A percentile compares a stretch with the other conserved stretches of the same genome.
These are phyloP conservation scores for Endogone sp. DNA, from an alignment of 192 early-diverging fungal species.

Conservation along the genomic window DNA sequence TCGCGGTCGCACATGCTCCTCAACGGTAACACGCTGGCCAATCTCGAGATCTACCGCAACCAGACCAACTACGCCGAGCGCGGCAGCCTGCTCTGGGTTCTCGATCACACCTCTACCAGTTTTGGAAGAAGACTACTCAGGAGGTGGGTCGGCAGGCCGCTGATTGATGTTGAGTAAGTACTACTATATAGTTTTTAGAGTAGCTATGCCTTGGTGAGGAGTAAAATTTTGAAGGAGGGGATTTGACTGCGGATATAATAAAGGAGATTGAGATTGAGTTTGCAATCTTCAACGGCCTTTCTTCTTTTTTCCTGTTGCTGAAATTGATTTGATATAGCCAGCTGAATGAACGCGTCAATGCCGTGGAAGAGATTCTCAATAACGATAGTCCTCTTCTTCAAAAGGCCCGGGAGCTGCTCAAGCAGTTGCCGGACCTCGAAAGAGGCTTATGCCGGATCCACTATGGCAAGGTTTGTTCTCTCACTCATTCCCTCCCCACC, in stretches of 20 bases:
- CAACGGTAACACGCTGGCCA: conserved; percentile 59
- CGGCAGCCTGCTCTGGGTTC: conserved; percentile 50
- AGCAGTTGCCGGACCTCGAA: conserved; percentile 60
- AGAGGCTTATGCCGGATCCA: conserved; percentile 61
- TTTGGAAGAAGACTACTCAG: conserved; percentile 63
- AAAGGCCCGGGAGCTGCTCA: conserved; percentile 29
- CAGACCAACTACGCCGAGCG: conserved; percentile 34
- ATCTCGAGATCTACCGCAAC: conserved; percentile 63
- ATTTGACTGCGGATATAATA: too few relatives aligned
- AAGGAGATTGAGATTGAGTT: too few relatives aligned
- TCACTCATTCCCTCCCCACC: background rate
- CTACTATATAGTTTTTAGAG: too few relatives aligned
- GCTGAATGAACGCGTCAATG: conserved; percentile 52
- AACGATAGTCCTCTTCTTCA: conserved; percentile 29
- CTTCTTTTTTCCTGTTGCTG: too few relatives aligned
- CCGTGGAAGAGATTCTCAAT: conserved; percentile 55
- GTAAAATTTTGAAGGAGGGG: background rate
- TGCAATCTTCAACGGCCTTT: too few relatives aligned
- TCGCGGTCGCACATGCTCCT: conserved; percentile 59
- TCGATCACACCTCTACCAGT: conserved; percentile 64
- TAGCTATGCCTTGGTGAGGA: background rate
- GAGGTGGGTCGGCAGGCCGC: conserved; percentile 66
- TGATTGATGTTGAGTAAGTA: conserved; percentile 47
- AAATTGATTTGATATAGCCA: conserved; percentile 7
- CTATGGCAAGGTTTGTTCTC: conserved; percentile 46